Conservation (phyloP, 345 rosid genomes). For the Citrus cavaleriei region DNA sequence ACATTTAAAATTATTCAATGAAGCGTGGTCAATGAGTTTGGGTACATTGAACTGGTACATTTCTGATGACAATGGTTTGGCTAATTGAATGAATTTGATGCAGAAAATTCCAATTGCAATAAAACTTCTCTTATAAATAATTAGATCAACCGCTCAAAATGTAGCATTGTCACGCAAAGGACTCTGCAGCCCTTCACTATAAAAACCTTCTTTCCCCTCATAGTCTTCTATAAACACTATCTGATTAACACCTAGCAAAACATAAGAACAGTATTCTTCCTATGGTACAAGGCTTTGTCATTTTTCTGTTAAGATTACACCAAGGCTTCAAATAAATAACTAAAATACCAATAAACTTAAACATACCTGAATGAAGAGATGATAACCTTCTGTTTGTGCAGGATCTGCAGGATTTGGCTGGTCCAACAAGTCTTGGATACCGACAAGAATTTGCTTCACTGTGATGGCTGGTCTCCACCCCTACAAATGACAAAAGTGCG, state of each 20-base stretch:
- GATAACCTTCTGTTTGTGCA: conserved; percentile 91
- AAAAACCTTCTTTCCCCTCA: background rate
- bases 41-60: background rate
- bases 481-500: conserved; percentile 25
- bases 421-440: conserved; percentile 88
- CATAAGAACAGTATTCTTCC: background rate
- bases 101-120: background rate
- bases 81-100: background rate
- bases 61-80: background rate
- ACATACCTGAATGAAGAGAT: conserved; percentile 81
- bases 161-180: background rate
- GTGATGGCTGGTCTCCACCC: conserved; percentile 97
- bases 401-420: conserved; percentile 85
- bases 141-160: background rate
- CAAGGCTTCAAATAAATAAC: background rate
- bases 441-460: conserved; percentile 87
- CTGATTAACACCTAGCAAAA: background rate
- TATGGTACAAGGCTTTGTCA: background rate
- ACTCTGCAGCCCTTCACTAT: background rate
- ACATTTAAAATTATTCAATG: too few species aligned
- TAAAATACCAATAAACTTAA: background rate
- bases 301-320: background rate
- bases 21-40: background rate
- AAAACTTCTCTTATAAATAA: background rate
- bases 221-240: background rate